Evolutionary conservation across 1,284 basidiomycete genomes (phyloP), one percentile per base, ranked within the genome.

Genomic region (Boletellus deceptivus): DNA sequence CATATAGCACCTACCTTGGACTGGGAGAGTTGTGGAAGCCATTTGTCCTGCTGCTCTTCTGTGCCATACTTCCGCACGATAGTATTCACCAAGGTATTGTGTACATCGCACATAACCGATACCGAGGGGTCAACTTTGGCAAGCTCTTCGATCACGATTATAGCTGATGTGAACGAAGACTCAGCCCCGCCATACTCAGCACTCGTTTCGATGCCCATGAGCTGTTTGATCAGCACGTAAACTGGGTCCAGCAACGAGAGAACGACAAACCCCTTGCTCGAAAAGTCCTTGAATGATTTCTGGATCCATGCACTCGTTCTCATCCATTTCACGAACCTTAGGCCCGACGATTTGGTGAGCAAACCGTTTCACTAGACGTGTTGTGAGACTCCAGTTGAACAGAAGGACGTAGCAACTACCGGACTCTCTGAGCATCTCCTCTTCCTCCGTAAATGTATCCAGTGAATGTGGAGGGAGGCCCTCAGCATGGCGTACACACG

Each of bases 21-120:
- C 58, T 87, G 81, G 0, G 93, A 75, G 6, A 99, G 82, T 62
- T 82, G 78, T 3, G 96, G 94, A 31, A 99, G 74, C 82, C 91
- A 99, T 66, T 90, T 91, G 55, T 91, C 85, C 69, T 93, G 83
- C 64, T 98, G 86, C 59, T 87, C 86, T 59, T 90, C 80, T 25
- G 81, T 89, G 4, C 86, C 96, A 68, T 98, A 91, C 62, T 86
- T 86, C 55, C 95, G 84, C 60, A 99, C 73, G 58, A 99, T 88
- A 27, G 96, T 98, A 75, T 98, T 97, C 62, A 98, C 91, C 45
- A 98, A 84, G 5, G 94, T 98, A 70, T 99, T 99, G 80, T 99
- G 96, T 6, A 99, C 96, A 67, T 99, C 96, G 62, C 93, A 95
- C 64, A 98, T 74, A 36, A 99, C 96, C 8, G 94, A 97, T 17